Base-by-base conservation (phyloP, 305 asterid genomes). In the Rubia balearica region DNA sequence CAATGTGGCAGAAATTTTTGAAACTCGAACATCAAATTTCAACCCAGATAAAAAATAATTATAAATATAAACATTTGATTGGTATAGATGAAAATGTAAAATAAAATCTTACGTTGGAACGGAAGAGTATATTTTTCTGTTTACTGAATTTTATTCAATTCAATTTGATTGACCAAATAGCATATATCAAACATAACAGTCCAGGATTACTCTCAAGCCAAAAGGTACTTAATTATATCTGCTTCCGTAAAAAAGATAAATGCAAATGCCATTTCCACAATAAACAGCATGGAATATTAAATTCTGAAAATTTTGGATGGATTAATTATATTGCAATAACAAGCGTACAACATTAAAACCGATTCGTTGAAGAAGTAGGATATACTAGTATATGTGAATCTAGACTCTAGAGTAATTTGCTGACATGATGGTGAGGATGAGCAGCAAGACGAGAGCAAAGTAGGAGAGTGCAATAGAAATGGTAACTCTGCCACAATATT, bases 341-440 rank as follows among this genome's bases (percentile, higher is more conserved):
- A 48, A 48, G 17, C 55, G n/a, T 48, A 46, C 53, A 46, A 45
- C 4, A 13, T 55, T 9, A 56, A 56, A 21, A 19, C 24, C 61
- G 56, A 49, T 49, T 13, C 19, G 5, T 2, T 56, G 61, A 19
- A 19, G 7, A 56, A 21, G 12, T 56, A 7, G 30, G 12, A 21
- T 17, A 53, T 8, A n/a, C n/a, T n/a, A n/a, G n/a, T 48, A 48
- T 48, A 53, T 7, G 19, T 56, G 30, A 11, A n/a, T 56, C 24
- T 56, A 56, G 24, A 56, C 30, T 61, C 71, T 63, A 6, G 74
- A 76, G 46, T 42, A 46, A 40, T 48, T 21, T 12, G 78, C 81
- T 1, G 76, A 71, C 46, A 74, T 70, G 62, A 71, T 41, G 7
- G 76, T 53, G 42, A 75, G 79, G 41, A 65, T 27, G 60, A 78